Evolutionary conservation across 2,329 filamentous ascomycete species (phyloP).

Genomic region (Calonectria hawksworthii): DNA sequence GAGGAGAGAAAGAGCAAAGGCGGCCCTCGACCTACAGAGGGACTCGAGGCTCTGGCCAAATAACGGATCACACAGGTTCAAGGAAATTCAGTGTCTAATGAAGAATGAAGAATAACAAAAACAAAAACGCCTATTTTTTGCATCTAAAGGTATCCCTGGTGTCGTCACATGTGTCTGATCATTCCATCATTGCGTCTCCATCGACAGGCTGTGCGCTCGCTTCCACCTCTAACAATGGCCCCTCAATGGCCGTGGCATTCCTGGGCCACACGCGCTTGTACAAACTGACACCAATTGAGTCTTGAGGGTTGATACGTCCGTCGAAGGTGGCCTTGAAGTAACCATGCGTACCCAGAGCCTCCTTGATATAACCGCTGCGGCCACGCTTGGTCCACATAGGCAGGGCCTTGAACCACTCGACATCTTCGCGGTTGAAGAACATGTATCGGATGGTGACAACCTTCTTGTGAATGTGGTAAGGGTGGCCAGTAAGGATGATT

Average conservation of each 20-base stretch:
- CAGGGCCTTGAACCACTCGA: conserved; percentile 97
- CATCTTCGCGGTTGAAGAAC: conserved; percentile 98
- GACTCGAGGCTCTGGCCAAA: conserved; percentile 61
- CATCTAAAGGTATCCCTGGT: conserved; percentile 46
- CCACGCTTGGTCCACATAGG: conserved; percentile 95
- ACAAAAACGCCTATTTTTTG: conserved; percentile 45
- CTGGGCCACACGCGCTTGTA: conserved; percentile 91
- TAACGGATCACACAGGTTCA: background rate
- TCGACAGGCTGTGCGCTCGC: conserved; percentile 36
- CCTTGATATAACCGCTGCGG: conserved; percentile 91
- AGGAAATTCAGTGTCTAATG: background rate
- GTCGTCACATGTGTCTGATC: conserved; percentile 47
- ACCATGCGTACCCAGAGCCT: conserved; percentile 95
- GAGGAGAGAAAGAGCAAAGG: conserved; percentile 66
- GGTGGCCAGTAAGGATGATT: conserved; percentile 93
- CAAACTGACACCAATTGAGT: conserved; percentile 90
- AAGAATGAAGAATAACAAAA: conserved; percentile 23
- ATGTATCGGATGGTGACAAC: conserved; percentile 98
- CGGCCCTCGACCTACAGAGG: conserved; percentile 70
- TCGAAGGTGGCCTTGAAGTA: conserved; percentile 99
- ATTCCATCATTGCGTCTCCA: conserved; percentile 54
- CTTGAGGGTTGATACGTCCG: conserved; percentile 94
- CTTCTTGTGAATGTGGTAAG: conserved; percentile 99
- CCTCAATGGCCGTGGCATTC: conserved; percentile 65
- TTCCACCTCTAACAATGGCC: conserved; percentile 57